Percentiles rank a stretch among this genome's conserved stretches.
These are phyloP conservation scores for Salix brachista DNA, from an alignment of 345 rosid genomes.

Conservation along the genomic window DNA sequence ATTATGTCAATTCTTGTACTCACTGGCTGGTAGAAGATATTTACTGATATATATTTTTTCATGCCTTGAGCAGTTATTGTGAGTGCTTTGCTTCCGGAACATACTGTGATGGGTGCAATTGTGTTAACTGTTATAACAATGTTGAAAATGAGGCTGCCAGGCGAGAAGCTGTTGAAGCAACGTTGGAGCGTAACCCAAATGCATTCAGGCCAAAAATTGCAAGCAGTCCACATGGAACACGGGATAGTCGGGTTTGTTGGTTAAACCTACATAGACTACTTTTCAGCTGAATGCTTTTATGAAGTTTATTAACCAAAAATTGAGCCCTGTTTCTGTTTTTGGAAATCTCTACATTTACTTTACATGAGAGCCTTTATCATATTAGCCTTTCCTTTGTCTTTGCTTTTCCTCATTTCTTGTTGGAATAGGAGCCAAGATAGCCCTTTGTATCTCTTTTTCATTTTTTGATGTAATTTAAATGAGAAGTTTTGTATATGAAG, in stretches of 20 bases:
- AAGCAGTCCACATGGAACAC: slow-evolving; percentile 83
- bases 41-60: not conserved
- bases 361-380: not conserved
- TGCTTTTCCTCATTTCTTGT: not conserved
- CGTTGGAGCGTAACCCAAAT: slow-evolving; percentile 92
- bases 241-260: slow-evolving; percentile 61
- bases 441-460: not conserved
- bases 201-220: slow-evolving; percentile 99
- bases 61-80: slow-evolving; percentile 63
- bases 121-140: slow-evolving; percentile 86
- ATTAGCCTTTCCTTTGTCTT: not conserved
- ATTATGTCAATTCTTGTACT: not conserved
- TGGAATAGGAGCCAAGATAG: not conserved
- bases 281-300: not conserved
- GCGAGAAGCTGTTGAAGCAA: slow-evolving; percentile 89
- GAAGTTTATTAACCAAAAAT: not conserved
- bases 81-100: slow-evolving; percentile 98
- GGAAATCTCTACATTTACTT: not conserved
- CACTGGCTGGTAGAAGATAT: slow-evolving; percentile 4
- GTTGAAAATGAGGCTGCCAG: slow-evolving; percentile 88
- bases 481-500: not conserved
- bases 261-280: not conserved
- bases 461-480: not conserved
- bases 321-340: not conserved
- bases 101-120: slow-evolving; percentile 98